A percentile compares a stretch with the other conserved stretches of the same genome.
These are phyloP conservation scores for Penicillium daleae DNA, from an alignment of 495 filamentous ascomycete genomes.

Conservation along the genomic window DNA sequence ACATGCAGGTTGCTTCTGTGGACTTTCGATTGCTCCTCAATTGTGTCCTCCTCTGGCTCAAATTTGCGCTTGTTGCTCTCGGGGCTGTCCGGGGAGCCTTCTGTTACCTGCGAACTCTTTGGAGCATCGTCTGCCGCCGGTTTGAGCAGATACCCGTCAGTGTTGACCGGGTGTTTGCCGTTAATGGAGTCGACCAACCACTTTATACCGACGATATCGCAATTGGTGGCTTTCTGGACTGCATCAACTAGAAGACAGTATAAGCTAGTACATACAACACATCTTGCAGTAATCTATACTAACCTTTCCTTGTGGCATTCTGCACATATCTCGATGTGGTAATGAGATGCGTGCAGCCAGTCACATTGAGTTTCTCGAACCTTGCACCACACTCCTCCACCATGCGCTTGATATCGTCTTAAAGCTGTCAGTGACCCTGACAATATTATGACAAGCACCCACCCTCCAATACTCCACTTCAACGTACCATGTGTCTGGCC, in stretches of 20 bases:
- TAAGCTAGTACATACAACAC: background rate
- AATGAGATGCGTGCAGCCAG: conserved; percentile 24
- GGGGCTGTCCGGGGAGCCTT: too few species aligned
- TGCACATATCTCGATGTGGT: conserved; percentile 13
- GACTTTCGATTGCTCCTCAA: background rate
- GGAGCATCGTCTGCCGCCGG: too few species aligned
- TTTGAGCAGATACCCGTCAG: background rate
- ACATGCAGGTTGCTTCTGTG: background rate
- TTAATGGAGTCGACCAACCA: conserved; percentile 10
- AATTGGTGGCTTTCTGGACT: background rate
- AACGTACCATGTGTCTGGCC: conserved; percentile 52
- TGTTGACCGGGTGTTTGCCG: background rate
- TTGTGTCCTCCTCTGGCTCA: background rate
- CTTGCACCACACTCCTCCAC: conserved; percentile 15
- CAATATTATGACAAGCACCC: background rate
- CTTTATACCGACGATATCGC: conserved; percentile 7
- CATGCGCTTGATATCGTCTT: conserved; percentile 12
- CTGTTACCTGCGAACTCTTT: background rate
- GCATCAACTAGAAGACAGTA: background rate
- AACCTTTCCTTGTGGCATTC: conserved; percentile 12
- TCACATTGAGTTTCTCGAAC: conserved; percentile 1
- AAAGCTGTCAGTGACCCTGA: background rate
- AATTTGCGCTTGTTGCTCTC: conserved; percentile 9
- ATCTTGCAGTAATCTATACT: background rate
- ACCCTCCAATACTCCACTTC: background rate